These are phyloP conservation scores for Lepidopterella palustris DNA, from an alignment of 495 filamentous ascomycete genomes.

Conservation along the genomic window DNA sequence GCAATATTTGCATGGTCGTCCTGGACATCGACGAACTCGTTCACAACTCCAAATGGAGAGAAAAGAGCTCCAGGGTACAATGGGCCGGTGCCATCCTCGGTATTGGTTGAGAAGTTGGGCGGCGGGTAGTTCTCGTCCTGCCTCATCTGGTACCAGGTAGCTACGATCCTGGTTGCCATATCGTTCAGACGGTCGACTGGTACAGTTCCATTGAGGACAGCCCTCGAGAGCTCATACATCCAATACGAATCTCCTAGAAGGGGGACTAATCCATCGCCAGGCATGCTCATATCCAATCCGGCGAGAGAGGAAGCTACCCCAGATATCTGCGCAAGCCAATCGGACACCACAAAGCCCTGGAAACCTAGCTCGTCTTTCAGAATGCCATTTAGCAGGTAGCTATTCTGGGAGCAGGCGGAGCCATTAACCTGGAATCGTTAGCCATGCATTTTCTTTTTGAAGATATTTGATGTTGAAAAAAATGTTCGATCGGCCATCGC, in stretches of 20 bases:
- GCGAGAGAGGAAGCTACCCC: constrained; percentile 65
- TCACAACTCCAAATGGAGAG: constrained; percentile 42
- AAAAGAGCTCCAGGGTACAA: constrained; percentile 47
- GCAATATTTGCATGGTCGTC: constrained; percentile 24
- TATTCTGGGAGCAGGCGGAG: constrained; percentile 49
- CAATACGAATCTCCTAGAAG: constrained; percentile 59
- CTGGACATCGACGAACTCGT: constrained; percentile 27
- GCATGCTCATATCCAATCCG: constrained; percentile 76
- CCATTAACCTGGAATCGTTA: constrained; percentile 52
- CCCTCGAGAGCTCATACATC: constrained; percentile 61
- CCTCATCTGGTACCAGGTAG: constrained; percentile 70
- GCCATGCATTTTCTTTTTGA: too few relatives aligned
- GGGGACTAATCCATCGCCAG: constrained; percentile 55
- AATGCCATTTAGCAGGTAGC: constrained; percentile 63
- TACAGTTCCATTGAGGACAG: constrained; percentile 67
- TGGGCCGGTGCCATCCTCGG: constrained; percentile 39
- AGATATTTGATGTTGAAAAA: too few relatives aligned
- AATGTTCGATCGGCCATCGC: too few relatives aligned
- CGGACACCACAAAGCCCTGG: constrained; percentile 57
- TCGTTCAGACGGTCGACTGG: constrained; percentile 68
- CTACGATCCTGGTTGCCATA: constrained; percentile 69
- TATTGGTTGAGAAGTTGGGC: constrained; percentile 65
- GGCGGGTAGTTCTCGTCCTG: constrained; percentile 62
- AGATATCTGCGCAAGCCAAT: constrained; percentile 70
- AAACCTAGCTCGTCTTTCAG: constrained; percentile 48